These are phyloP conservation scores for Avena atlantica DNA, from an alignment of 176 grass and related monocot species.

Conservation along the genomic window DNA sequence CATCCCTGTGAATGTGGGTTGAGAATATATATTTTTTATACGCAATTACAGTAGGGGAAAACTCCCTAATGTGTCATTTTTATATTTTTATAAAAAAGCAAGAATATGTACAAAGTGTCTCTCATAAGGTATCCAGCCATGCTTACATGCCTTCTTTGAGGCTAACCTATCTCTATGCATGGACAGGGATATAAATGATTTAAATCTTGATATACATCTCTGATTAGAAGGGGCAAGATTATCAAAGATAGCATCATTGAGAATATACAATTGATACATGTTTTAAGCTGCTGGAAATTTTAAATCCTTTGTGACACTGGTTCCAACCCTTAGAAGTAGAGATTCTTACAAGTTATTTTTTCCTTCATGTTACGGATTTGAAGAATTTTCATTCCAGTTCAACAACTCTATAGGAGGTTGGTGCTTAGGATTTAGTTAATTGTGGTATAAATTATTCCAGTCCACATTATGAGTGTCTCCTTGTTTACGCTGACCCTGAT, in stretches of 20 bases:
- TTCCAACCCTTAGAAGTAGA: background rate
- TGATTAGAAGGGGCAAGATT: too few species aligned
- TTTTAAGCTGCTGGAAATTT: background rate
- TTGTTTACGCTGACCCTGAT: constrained; percentile 18
- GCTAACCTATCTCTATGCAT: too few species aligned
- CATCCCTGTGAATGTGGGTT: constrained; percentile 1
- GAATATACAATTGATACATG: background rate
- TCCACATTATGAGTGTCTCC: background rate
- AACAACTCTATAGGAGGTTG: background rate
- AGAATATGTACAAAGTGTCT: too few species aligned
- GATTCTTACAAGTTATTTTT: background rate
- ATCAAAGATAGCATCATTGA: background rate
- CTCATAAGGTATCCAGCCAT: too few species aligned
- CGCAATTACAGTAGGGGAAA: too few species aligned
- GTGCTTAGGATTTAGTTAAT: background rate
- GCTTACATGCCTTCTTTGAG: too few species aligned
- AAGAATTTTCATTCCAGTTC: background rate
- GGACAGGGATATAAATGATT: too few species aligned
- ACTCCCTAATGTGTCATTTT: too few species aligned
- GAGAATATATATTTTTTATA: too few species aligned
- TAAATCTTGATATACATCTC: too few species aligned
- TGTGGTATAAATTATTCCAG: background rate
- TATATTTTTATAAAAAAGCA: too few species aligned
- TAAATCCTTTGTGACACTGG: background rate
- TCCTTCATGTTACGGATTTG: background rate